phyloP scores from a whole-genome alignment of 306 rosid species.

The Malus asiatica region DNA sequence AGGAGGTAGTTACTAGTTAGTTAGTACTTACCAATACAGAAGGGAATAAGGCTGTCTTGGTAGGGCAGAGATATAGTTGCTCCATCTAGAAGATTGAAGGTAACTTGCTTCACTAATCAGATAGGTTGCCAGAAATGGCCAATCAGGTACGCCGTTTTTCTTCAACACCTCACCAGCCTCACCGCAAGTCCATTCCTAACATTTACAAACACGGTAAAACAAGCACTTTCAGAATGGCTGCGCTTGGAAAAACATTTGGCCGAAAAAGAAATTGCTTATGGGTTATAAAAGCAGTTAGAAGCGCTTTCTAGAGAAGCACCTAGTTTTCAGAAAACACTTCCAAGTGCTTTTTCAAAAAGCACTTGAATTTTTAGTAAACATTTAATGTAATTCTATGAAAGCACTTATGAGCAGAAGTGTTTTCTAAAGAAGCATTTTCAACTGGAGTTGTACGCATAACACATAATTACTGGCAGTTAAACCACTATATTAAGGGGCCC shows the following conservation, averaged over 20 bases:
- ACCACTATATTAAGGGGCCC: background rate
- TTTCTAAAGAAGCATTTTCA: no score
- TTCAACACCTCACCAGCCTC: conserved; percentile 75
- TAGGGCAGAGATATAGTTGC: conserved; percentile 77
- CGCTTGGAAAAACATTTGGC: no score
- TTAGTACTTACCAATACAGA: conserved; percentile 58
- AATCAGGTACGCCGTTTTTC: conserved; percentile 74
- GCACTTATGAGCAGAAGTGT: no score
- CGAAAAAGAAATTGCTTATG: background rate
- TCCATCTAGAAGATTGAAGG: conserved; percentile 84
- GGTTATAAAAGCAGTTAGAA: background rate
- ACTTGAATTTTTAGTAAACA: no score
- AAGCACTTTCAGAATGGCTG: no score
- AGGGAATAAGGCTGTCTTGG: conserved; percentile 96
- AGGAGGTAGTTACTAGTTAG: background rate
- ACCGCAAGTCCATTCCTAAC: conserved; percentile 64
- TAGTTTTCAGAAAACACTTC: no score
- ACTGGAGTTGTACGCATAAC: no score
- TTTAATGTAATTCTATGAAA: no score
- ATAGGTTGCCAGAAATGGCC: conserved; percentile 91
- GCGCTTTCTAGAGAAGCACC: no score
- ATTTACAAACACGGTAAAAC: background rate
- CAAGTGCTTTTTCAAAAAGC: no score
- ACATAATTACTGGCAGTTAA: background rate
- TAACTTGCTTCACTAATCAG: conserved; percentile 89